phyloP scores from a whole-genome alignment of 164 flowering plant species.

The Liriodendron chinense region DNA sequence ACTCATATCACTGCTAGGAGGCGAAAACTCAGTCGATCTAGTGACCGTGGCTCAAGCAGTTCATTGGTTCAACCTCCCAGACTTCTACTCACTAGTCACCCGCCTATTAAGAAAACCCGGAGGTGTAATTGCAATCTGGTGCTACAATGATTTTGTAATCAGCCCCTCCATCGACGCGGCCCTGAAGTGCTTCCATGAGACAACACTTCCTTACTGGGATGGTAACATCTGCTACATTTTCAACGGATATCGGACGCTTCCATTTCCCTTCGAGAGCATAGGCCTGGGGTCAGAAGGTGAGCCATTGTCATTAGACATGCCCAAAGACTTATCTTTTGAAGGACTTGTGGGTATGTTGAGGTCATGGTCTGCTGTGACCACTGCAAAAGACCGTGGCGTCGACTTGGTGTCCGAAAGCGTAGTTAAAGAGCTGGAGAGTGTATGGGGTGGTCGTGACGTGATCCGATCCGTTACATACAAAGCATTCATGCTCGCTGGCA shows the following conservation, averaged over 20 bases:
- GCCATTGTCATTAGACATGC: constrained; percentile 19
- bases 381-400: constrained; percentile 29
- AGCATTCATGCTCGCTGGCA: constrained; percentile 13
- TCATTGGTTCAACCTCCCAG: constrained; percentile 67
- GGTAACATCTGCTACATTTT: neutral
- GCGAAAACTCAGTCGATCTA: constrained; percentile 22
- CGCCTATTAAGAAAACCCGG: constrained; percentile 55
- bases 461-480: neutral
- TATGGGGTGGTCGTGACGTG: constrained; percentile 18
- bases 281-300: constrained; percentile 15
- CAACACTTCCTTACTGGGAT: constrained; percentile 17
- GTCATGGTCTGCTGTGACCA: constrained; percentile 21
- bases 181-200: constrained; percentile 18
- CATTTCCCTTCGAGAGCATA: constrained; percentile 29
- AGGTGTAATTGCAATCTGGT: constrained; percentile 74
- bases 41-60: constrained; percentile 58
- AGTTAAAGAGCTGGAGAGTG: constrained; percentile 22
- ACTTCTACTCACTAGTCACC: constrained; percentile 49
- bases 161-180: constrained; percentile 31
- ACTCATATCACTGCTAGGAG: constrained; percentile 11
- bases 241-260: constrained; percentile 16
- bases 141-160: constrained; percentile 49
- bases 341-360: constrained; percentile 15
- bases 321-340: constrained; percentile 19
- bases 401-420: constrained; percentile 23